These are phyloP conservation scores for Imleria badia DNA, from an alignment of 768 basidiomycete species.

Conservation along the genomic window DNA sequence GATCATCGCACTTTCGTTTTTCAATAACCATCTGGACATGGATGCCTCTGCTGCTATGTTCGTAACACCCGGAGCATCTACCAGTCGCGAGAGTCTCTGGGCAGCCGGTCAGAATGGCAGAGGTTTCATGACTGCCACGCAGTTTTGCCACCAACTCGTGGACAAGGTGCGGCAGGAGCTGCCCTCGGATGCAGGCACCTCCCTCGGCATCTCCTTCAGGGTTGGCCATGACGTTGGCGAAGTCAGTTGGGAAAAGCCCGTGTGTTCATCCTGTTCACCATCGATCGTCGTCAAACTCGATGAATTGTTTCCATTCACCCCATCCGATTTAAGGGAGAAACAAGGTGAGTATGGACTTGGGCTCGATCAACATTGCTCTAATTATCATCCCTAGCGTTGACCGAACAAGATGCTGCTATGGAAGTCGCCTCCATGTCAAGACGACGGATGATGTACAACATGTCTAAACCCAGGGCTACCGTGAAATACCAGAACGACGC, in stretches of 20 bases:
- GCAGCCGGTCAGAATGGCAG: conserved; percentile 19
- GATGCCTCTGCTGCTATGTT: conserved; percentile 10
- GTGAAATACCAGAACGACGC: conserved; percentile 4
- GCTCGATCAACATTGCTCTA: not conserved
- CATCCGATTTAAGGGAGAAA: conserved; percentile 1
- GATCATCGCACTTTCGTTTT: conserved; percentile 7
- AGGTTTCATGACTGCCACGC: conserved; percentile 17
- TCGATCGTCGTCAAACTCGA: conserved; percentile 3
- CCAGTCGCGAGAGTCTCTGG: conserved; percentile 15
- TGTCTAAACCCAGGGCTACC: conserved; percentile 10
- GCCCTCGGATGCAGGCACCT: not conserved
- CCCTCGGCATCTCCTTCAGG: conserved; percentile 10
- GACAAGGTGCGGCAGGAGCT: not conserved
- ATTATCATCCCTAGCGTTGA: conserved; percentile 4
- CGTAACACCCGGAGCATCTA: conserved; percentile 14
- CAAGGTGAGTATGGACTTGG: not conserved
- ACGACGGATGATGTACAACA: conserved; percentile 13
- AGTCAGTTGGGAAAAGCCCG: conserved; percentile 6
- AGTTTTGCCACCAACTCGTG: conserved; percentile 11
- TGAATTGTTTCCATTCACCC: conserved; percentile 8
- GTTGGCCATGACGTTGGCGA: conserved; percentile 17
- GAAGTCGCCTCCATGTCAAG: conserved; percentile 13
- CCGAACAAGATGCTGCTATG: conserved; percentile 12
- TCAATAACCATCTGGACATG: conserved; percentile 12
- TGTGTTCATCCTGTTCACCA: not conserved